Evolutionary conservation across 129 eudicot species (phyloP).

Genomic region (Cynara cardunculus): DNA sequence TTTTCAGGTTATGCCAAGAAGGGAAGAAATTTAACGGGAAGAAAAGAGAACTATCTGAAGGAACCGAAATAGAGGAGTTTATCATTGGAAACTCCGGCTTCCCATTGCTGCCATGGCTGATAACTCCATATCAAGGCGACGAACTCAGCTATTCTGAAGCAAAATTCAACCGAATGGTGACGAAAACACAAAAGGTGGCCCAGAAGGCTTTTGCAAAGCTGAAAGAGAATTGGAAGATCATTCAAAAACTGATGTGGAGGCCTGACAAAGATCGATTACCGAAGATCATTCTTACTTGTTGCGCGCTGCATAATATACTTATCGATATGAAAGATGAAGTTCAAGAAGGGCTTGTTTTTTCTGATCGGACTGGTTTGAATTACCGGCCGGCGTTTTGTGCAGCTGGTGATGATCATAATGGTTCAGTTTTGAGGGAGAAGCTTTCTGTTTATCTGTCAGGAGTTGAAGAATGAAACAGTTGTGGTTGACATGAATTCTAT

Average conservation of each 20-base stretch:
- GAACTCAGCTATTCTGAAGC: slow-evolving; percentile 25
- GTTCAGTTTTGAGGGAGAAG: slow-evolving; percentile 38
- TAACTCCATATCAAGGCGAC: slow-evolving; percentile 50
- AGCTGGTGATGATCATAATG: slow-evolving; percentile 31
- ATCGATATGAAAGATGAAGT: slow-evolving; percentile 64
- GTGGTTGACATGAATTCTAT: slow-evolving; percentile 9
- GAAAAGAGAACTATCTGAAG: slow-evolving; percentile 21
- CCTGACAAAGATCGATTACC: slow-evolving; percentile 58
- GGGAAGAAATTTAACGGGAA: slow-evolving; percentile 48
- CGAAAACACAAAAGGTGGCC: slow-evolving; percentile 45
- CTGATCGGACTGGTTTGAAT: slow-evolving; percentile 27
- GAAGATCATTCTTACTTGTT: slow-evolving; percentile 49
- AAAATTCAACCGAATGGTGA: slow-evolving; percentile 38
- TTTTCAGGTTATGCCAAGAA: slow-evolving; percentile 34
- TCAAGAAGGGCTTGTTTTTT: slow-evolving; percentile 35
- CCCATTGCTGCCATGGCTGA: slow-evolving; percentile 55
- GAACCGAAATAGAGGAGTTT: slow-evolving; percentile 47
- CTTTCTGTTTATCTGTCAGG: slow-evolving; percentile 41
- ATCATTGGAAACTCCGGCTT: slow-evolving; percentile 46
- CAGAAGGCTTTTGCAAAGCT: slow-evolving; percentile 45
- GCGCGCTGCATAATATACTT: slow-evolving; percentile 62
- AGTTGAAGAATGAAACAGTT: slow-evolving; percentile 18
- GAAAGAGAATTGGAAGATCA: slow-evolving; percentile 64
- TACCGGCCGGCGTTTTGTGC: slow-evolving; percentile 34
- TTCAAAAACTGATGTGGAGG: slow-evolving; percentile 63